A percentile compares a stretch with the other conserved stretches of the same genome.
Evolutionary conservation across 176 grass and related monocot species (phyloP).

Genomic region (Tillandsia leiboldiana): DNA sequence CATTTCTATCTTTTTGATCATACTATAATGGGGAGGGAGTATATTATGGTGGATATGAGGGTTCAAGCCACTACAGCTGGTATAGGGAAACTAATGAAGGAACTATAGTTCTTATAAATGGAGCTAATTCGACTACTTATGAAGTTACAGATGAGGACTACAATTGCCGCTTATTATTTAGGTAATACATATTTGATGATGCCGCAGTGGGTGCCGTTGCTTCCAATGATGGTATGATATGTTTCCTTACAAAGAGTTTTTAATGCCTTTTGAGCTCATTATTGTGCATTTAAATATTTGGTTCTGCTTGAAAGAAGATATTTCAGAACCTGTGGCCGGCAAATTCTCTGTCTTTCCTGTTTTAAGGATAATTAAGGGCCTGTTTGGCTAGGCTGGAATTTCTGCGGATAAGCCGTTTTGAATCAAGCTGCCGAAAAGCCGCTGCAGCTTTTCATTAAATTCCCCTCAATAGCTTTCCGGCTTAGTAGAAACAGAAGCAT

Average conservation of each 20-base stretch:
- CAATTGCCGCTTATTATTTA: conserved; percentile 60
- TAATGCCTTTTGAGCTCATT: background rate
- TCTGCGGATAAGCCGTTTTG: no score
- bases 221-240: conserved; percentile 56
- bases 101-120: conserved; percentile 46
- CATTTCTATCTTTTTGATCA: no score
- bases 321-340: background rate
- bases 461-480: no score
- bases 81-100: conserved; percentile 79
- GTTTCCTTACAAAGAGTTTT: background rate
- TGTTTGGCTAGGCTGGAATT: no score
- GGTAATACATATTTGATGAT: conserved; percentile 68
- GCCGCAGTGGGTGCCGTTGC: conserved; percentile 14
- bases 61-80: conserved; percentile 78
- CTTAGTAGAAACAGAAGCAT: no score
- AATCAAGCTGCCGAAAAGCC: no score
- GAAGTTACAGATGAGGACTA: conserved; percentile 94
- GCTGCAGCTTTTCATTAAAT: no score
- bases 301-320: background rate
- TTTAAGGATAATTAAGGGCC: no score
- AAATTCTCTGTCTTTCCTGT: background rate
- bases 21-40: conserved; percentile 49
- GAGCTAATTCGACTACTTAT: conserved; percentile 62
- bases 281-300: conserved; percentile 4
- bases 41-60: conserved; percentile 98